Evolutionary conservation across 257 asterid species (phyloP), one percentile per base, ranked within the genome.

Genomic region (Vinca minor): DNA sequence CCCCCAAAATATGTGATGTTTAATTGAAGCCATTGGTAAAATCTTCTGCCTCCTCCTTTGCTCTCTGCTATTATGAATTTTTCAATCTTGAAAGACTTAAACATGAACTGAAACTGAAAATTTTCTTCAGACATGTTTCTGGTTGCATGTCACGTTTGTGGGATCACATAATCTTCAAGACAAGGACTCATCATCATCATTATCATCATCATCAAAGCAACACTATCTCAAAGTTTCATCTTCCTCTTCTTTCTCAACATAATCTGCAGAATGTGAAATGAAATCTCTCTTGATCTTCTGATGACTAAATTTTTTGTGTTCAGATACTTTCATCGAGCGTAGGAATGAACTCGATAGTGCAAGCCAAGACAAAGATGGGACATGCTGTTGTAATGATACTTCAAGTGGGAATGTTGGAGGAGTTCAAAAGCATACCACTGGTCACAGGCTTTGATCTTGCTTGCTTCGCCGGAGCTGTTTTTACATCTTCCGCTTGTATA

Each of bases 301-400:
- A 42, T 14, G 54, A n/a, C 42, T 56, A 56, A 1, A 56, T n/a
- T n/a, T 5, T 31, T 21, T 13, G 3, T 58, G 66, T 72, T 54
- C 85, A 85, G 91, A 76, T 73, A 64, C 61, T 85, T 17, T 73
- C 81, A 1, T 75, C 83, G 17, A 69, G 76, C 84, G 60, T 84
- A 44, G 86, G 88, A 71, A 79, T 77, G 64, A 81, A 72, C 21
- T 76, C 94, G 34, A 79, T 85, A 0, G 74, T 82, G 74, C 84
- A 86, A 70, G 96, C 94, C 0, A 91, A 91, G 77, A 77, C 91
- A 52, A 88, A 80, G 74, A 85, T 87, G 53, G 97, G 97, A 59
- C 93, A 85, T 2, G 90, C 95, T 8, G 71, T 91, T 44, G 73
- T 85, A 39, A 79, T 85, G 91, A 77, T 84, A 63, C 95, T 91